phyloP scores from a whole-genome alignment of 257 asterid genomes.

The Nicotiana otophora region DNA sequence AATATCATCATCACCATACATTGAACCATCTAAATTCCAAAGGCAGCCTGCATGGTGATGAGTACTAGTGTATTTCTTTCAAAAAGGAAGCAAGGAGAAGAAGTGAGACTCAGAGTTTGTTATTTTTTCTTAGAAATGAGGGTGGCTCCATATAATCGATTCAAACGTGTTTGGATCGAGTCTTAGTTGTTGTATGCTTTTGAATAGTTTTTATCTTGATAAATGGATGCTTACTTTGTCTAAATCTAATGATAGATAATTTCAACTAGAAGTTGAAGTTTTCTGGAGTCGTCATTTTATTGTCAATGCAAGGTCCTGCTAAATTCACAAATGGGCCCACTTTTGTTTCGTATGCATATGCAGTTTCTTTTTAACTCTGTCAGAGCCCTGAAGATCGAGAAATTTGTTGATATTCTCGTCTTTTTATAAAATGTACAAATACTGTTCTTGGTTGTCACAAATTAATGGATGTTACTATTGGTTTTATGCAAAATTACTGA shows the following conservation, averaged over 20 bases:
- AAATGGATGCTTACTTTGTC: background rate
- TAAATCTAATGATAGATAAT: background rate
- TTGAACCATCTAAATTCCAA: too few species aligned
- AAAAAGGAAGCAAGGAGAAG: too few species aligned
- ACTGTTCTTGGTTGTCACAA: background rate
- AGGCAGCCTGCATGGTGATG: too few species aligned
- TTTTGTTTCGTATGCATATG: too few species aligned
- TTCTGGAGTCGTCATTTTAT: background rate
- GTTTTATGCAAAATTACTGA: background rate
- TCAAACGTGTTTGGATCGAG: background rate
- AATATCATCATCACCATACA: too few species aligned
- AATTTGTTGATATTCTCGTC: background rate
- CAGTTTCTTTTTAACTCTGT: background rate
- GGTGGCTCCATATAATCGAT: background rate
- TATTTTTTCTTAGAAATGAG: too few species aligned
- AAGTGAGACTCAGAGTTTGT: too few species aligned
- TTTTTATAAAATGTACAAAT: background rate
- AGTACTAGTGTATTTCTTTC: too few species aligned
- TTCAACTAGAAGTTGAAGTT: background rate
- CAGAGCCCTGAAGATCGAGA: background rate
- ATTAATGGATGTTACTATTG: background rate
- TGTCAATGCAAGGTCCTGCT: background rate
- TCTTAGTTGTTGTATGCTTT: background rate
- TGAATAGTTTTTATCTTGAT: background rate
- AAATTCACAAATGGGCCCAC: background rate